phyloP scores from a whole-genome alignment of 208 protist species.

The Angomonas deanei region DNA sequence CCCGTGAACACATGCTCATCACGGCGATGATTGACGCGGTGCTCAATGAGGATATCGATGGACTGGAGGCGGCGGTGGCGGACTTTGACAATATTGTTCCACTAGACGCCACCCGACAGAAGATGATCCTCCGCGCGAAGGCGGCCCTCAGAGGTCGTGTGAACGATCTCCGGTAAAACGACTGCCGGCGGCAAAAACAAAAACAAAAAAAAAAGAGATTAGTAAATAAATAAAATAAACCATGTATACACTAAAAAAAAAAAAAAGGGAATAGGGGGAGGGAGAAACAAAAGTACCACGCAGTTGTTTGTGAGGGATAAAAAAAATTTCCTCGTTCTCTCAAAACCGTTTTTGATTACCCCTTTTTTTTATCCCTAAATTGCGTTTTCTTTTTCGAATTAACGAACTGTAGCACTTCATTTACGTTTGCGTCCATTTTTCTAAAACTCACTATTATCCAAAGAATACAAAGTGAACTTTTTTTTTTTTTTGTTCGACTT shows the following conservation, averaged over 20 bases:
- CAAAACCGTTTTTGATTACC: background rate
- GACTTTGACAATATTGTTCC: conserved; percentile 81
- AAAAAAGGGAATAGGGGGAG: no score
- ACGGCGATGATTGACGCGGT: conserved; percentile 73
- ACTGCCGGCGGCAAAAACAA: no score
- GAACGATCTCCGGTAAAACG: conserved; percentile 45
- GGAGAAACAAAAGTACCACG: no score
- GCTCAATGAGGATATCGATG: conserved; percentile 39
- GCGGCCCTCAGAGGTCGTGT: conserved; percentile 41
- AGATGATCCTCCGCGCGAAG: conserved; percentile 72
- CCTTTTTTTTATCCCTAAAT: background rate
- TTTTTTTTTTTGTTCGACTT: background rate
- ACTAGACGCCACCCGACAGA: conserved; percentile 53
- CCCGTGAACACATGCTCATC: conserved; percentile 86
- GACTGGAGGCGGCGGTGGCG: conserved; percentile 60
- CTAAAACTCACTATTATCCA: no score
- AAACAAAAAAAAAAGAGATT: background rate
- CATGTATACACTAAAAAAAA: no score
- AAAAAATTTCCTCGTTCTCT: background rate
- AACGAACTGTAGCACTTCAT: no score
- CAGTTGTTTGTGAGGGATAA: no score
- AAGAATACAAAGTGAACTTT: no score
- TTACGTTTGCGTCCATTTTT: no score
- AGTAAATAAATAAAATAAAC: background rate
- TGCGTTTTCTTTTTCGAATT: background rate